A percentile compares a stretch with the other conserved stretches of the same genome.
phyloP scores from a whole-genome alignment of 192 early-diverging fungal species.

The Oehlia diaphana region DNA sequence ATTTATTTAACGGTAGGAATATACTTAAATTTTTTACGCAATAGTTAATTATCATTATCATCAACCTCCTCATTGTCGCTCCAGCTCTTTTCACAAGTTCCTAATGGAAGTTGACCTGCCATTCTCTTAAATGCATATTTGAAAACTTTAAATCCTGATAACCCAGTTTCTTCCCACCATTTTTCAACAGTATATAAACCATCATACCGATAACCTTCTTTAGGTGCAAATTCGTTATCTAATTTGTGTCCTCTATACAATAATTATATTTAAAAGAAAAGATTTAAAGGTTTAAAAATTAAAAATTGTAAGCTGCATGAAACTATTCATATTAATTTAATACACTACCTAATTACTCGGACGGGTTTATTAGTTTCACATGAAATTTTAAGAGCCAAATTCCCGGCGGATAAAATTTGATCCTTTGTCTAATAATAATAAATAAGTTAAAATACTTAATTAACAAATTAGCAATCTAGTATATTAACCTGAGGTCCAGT shows the following conservation, averaged over 20 bases:
- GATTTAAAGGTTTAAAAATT: not conserved
- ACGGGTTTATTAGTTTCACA: slow-evolving; percentile 19
- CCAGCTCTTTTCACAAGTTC: slow-evolving; percentile 9
- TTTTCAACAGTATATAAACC: slow-evolving; percentile 19
- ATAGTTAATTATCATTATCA: not conserved
- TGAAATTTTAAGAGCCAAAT: slow-evolving; percentile 17
- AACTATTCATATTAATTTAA: not conserved
- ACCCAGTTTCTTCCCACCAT: slow-evolving; percentile 19
- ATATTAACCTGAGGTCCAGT: slow-evolving; percentile 4
- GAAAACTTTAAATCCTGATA: not conserved
- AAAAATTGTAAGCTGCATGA: too few relatives aligned
- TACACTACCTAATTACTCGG: not conserved
- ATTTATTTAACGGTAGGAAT: too few relatives aligned
- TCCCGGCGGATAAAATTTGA: not conserved
- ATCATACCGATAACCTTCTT: slow-evolving; percentile 23
- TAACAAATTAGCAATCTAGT: too few relatives aligned
- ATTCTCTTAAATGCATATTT: slow-evolving; percentile 20
- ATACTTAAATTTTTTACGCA: too few relatives aligned
- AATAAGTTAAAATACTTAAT: not conserved
- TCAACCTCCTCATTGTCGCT: slow-evolving; percentile 22
- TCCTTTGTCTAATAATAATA: not conserved
- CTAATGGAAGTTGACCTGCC: not conserved
- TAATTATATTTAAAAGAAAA: not conserved
- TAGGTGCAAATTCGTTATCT: slow-evolving; percentile 1
- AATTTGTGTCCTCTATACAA: not conserved